Evolutionary conservation across 306 rosid genomes (phyloP), one percentile per base, ranked within the genome.

Genomic region (Quercus cerris): DNA sequence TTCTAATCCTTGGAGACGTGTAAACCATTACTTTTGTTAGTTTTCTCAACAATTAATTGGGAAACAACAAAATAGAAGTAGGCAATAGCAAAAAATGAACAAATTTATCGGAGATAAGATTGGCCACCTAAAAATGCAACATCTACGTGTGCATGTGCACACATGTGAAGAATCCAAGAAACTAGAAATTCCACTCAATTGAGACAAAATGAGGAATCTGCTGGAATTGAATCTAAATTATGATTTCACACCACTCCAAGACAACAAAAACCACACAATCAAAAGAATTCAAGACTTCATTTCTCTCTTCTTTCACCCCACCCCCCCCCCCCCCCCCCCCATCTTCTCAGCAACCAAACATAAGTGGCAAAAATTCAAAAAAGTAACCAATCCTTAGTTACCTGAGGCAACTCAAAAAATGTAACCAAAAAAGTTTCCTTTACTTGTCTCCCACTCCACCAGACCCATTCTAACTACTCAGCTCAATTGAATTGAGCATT

Each of bases 401-500:
- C 2, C 30, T 58, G 25, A 20, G 66, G 31, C 66, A 59, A 17
- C 13, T 59, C 12, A 59, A 10, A 59, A 41, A 7, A 41, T 2
- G 46, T 41, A 41, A 11, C 17, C 30, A 61, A 11, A 61, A 12
- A 27, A 5, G 27, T 23, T 61, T 25, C 15, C 33, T 61, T 23
- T 12, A 4, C 27, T 27, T 23, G 33, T 61, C 64, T 58, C 8
- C 30, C 31, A 11, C 25, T 59, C 49, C 20, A 30, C 70, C 17
- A 9, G 72, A 4, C 25, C 25, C 20, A 9, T 25, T 67, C 25
- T 19, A 35, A n/a, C 52, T 19, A 68, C 52, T 35, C 52, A 35
- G 3, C 46, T 35, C 49, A 78, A 77, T 64, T 75, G 54, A 80
- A 67, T 25, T 74, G 66, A 59, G 35, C 73, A 71, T 78, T 68